These are phyloP conservation scores for Metrosideros polymorpha DNA, from an alignment of 441 rosid genomes.

Conservation along the genomic window DNA sequence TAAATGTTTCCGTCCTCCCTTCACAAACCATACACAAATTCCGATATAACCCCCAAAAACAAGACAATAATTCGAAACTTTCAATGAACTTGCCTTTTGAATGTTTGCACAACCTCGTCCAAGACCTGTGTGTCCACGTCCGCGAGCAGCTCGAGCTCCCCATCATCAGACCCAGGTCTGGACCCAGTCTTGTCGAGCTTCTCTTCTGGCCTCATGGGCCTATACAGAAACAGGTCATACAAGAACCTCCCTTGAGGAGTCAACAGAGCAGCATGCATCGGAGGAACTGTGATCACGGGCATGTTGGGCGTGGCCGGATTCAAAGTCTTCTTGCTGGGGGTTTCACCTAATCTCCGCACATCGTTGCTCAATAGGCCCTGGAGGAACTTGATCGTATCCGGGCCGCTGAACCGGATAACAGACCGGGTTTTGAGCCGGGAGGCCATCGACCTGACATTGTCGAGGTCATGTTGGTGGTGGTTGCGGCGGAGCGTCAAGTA, in stretches of 20 bases:
- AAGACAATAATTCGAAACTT: background rate
- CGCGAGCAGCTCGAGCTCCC: slow-evolving; percentile 59
- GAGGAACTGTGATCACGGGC: slow-evolving; percentile 32
- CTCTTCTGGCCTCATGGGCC: slow-evolving; percentile 35
- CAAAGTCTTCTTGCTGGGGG: slow-evolving; percentile 16
- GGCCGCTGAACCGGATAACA: slow-evolving; percentile 77
- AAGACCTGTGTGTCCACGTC: slow-evolving; percentile 57
- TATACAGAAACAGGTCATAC: slow-evolving; percentile 74
- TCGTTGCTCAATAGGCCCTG: slow-evolving; percentile 87
- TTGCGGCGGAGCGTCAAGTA: slow-evolving; percentile 21
- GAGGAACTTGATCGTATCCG: slow-evolving; percentile 81
- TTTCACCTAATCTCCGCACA: slow-evolving; percentile 43
- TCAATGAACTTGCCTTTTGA: slow-evolving; percentile 43
- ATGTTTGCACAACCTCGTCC: slow-evolving; percentile 62
- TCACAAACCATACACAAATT: background rate
- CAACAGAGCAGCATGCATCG: slow-evolving; percentile 71
- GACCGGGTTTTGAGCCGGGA: slow-evolving; percentile 62
- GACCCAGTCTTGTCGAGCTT: slow-evolving; percentile 53
- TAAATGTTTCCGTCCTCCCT: background rate
- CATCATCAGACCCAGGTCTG: slow-evolving; percentile 48
- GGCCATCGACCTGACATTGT: slow-evolving; percentile 35
- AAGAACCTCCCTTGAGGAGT: slow-evolving; percentile 85
- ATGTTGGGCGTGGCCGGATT: slow-evolving; percentile 46
- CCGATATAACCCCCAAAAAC: background rate
- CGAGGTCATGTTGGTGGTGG: slow-evolving; percentile 8